Evolutionary conservation across 129 eudicot species (phyloP), one percentile per base, ranked within the genome.

Genomic region (Centrapalus pauciflorus): DNA sequence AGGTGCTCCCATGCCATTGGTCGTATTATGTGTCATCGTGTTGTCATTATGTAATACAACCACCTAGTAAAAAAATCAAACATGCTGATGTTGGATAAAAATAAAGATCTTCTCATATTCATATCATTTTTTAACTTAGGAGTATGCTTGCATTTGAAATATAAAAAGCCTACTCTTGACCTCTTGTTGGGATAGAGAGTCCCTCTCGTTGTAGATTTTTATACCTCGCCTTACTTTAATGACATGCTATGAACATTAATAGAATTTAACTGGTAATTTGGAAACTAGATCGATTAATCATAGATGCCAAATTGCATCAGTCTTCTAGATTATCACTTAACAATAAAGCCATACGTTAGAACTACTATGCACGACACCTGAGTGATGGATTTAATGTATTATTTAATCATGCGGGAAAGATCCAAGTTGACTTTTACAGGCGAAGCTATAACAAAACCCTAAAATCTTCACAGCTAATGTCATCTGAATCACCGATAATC

Each of bases 381-480:
- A 45, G 34, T 25, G 56, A 64, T 11, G 27, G 26, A 19, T 64
- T 28, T 43, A 8, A 40, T 13, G 14, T 41, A 43, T 40, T 14
- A n/a, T n/a, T 41, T 14, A 13, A 7, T 64, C 27, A 64, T 14
- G 20, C n/a, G 49, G 49, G 29, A 28, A 64, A 27, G 37, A 41
- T 11, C 20, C 55, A 67, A 16, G 32, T 29, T 48, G 11, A 48
- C 19, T 12, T 49, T 9, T 64, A 25, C 20, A 43, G 13, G 52
- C 34, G 16, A 64, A 67, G 51, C 51, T 51, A 67, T 62, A 68
- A 28, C 55, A 55, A 49, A 69, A 27, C 65, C 75, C 75, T 58
- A 56, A 48, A 20, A 57, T 57, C 48, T 41, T 57, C 46, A 29
- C 30, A 57, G 33, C 58, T 29, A 41, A 26, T 29, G 55, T 27